Conservation (phyloP, 331 rosid species). For the Malus hybrid region DNA sequence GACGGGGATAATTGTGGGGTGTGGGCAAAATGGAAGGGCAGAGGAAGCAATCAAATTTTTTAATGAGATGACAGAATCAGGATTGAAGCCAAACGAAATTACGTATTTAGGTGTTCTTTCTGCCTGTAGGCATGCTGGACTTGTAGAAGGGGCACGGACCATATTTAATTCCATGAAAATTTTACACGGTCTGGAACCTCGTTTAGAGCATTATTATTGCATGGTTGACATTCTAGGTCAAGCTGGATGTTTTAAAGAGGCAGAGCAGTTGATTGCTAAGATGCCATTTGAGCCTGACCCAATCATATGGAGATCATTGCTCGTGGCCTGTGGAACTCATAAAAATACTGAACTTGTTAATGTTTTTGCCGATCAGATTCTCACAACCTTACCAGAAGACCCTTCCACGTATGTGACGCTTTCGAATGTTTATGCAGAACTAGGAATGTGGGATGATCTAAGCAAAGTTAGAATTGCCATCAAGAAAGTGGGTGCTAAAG, state of each 20-base stretch:
- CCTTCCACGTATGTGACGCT: conserved; percentile 64
- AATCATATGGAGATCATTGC: conserved; percentile 67
- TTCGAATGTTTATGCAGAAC: conserved; percentile 66
- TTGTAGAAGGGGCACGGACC: conserved; percentile 56
- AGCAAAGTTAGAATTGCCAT: conserved; percentile 55
- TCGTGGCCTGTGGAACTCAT: conserved; percentile 64
- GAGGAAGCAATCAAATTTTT: conserved; percentile 51
- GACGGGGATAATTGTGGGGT: conserved; percentile 90
- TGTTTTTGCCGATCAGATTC: conserved; percentile 50
- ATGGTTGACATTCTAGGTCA: conserved; percentile 82
- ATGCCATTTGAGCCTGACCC: conserved; percentile 76
- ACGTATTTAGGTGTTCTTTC: conserved; percentile 76
- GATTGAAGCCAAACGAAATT: conserved; percentile 61
- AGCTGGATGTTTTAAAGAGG: conserved; percentile 60
- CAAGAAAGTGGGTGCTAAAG: conserved; percentile 49
- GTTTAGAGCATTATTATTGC: conserved; percentile 68
- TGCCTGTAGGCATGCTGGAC: conserved; percentile 80
- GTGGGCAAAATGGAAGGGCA: conserved; percentile 86
- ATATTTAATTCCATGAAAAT: conserved; percentile 55
- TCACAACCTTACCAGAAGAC: conserved; percentile 49
- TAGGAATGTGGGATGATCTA: conserved; percentile 73
- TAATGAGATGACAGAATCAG: conserved; percentile 56
- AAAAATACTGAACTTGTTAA: conserved; percentile 50
- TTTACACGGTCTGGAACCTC: conserved; percentile 43
- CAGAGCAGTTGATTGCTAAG: conserved; percentile 38